Base-by-base conservation (phyloP, 495 filamentous ascomycete species). In the Achaetomiella virescens region DNA sequence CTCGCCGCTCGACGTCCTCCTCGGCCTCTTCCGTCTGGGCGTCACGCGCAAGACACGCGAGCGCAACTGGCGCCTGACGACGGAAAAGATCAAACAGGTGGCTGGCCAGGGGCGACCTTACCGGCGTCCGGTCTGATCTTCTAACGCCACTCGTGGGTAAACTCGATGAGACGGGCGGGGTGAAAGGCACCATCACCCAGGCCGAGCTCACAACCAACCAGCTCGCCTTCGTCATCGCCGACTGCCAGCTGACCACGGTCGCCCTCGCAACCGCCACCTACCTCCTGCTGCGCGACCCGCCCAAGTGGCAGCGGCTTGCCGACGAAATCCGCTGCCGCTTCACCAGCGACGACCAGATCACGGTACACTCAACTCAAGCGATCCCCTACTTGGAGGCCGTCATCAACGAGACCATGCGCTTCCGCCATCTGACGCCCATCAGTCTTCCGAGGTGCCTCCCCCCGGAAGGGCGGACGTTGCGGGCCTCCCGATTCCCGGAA, bases 41-140 rank as follows among this genome's bases (percentile, higher is more conserved):
- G 83, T 90, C 15, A 78, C 76, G 54, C 81, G 91, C 64, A 78
- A 78, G 57, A 92, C n/a, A 29, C 57, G 38, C 22, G 42, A 45
- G 48, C 41, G 44, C 48, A 62, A 43, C 64, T 64, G 7, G 21
- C 24, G 6, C 36, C 41, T 49, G 33, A 56, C 68, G 9, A 55
- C 54, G 41, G 53, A 49, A 17, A 41, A 61, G 5, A 65, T 67
- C 8, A n/a, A 31, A 57, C 24, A 24, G 54, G 3, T 64, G 65
- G 17, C 59, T 73, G 60, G 43, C 68, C 15, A 17, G 21, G 59
- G 52, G 31, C 12, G 48, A 55, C 4, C 54, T 49, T 6, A 36
- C 27, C 6, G 38, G 25, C 0, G 40, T 60, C 38, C 69, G 62
- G 24, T 68, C 70, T 22, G 57, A 61, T 9, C 44, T 75, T 5